These are phyloP conservation scores for Aspergillus nomiae DNA, from an alignment of 2,329 filamentous ascomycete genomes.

Conservation along the genomic window DNA sequence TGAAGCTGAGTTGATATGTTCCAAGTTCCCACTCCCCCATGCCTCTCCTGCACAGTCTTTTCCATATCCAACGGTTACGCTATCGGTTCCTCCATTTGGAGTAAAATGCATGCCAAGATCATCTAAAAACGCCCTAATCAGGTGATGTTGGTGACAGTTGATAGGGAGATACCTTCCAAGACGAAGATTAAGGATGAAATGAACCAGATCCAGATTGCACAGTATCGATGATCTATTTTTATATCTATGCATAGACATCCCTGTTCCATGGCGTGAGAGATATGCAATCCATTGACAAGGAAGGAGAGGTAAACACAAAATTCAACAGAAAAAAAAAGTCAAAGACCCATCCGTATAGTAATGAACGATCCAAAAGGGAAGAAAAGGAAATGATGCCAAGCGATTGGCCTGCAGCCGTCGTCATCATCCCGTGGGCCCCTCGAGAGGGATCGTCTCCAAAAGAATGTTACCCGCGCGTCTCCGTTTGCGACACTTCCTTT, in stretches of 20 bases:
- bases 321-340: neutral
- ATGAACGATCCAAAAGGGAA: neutral
- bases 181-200: neutral
- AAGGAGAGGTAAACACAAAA: neutral
- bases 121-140: neutral
- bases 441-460: neutral
- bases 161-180: neutral
- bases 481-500: neutral
- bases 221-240: neutral
- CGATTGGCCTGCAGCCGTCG: conserved; percentile 9
- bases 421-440: conserved; percentile 14
- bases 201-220: neutral
- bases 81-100: neutral
- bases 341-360: neutral
- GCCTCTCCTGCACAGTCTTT: neutral
- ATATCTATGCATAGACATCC: neutral
- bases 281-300: neutral
- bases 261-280: neutral
- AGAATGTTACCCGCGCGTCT: conserved; percentile 11
- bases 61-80: neutral
- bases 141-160: neutral
- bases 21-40: neutral
- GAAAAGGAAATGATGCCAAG: conserved; percentile 6
- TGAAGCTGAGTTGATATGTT: neutral
- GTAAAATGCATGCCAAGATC: neutral